Evolutionary conservation across 345 rosid species (phyloP).

Genomic region (Microthlaspi erraticum): DNA sequence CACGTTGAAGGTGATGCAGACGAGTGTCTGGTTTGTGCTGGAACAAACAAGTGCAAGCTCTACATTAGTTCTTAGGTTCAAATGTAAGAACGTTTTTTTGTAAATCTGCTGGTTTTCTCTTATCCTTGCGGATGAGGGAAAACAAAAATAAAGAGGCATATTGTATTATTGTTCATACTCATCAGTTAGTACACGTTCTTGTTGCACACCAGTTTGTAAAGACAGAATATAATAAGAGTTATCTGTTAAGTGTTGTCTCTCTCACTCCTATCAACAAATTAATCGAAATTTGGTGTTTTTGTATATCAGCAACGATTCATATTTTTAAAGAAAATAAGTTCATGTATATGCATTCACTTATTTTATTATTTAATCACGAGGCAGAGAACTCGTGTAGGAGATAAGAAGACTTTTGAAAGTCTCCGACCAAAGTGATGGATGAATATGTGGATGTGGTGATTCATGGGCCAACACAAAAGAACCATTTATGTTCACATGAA

Average conservation of each 20-base stretch:
- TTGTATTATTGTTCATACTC: constrained; percentile 17
- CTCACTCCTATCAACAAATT: constrained; percentile 2
- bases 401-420: constrained; percentile 35
- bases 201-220: background rate
- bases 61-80: constrained; percentile 44
- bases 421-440: constrained; percentile 29
- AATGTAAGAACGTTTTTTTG: constrained; percentile 31
- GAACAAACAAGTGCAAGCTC: constrained; percentile 86
- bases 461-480: constrained; percentile 28
- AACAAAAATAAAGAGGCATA: constrained; percentile 12
- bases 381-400: constrained; percentile 31
- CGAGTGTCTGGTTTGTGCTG: constrained; percentile 78
- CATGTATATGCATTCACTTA: constrained; percentile 1
- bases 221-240: background rate
- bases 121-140: background rate
- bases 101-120: constrained; percentile 18
- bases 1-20: constrained; percentile 77
- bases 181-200: constrained; percentile 10
- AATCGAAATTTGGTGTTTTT: background rate
- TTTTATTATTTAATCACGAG: background rate
- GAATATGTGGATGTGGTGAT: constrained; percentile 37
- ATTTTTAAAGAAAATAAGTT: background rate
- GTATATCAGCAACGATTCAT: constrained; percentile 1
- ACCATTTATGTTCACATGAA: constrained; percentile 24
- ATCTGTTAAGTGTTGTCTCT: background rate